Base-by-base conservation (phyloP, 495 filamentous ascomycete genomes). In the Podospora tetraspora region DNA sequence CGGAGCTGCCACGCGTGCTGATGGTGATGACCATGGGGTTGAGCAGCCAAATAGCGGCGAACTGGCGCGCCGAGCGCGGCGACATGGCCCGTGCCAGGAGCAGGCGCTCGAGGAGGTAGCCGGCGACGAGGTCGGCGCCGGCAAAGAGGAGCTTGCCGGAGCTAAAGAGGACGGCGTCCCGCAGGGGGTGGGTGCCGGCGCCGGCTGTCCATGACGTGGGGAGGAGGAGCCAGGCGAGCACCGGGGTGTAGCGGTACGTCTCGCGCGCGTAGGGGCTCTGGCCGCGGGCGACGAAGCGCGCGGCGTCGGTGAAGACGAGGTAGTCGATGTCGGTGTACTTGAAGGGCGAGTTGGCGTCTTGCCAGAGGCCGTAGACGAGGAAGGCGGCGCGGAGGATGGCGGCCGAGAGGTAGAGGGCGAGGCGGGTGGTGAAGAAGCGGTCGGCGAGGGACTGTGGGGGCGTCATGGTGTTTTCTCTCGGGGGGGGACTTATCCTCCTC, bases 321-420 rank as follows among this genome's bases (percentile, higher is more conserved):
- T 99, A 99, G 85, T 99, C 95, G 75, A 99, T 97, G 79, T 99
- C 95, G 64, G 96, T 99, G 84, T 97, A 99, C 79, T 97, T 97
- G 72, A 99, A 79, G 3, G 93, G 85, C 11, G 93, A 95, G 80
- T 92, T 84, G 68, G 91, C 88, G 77, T 99, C 95, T 84, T 99
- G 95, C 81, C 89, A 90, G 66, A 91, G 85, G 52, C 96, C 95
- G 77, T 97, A 97, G 68, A 94, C 70, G 25, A 97, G 85, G 66
- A 99, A 84, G 22, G 81, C 78, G 9, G 85, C 70, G 61, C 95
- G 90, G 3, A 98, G 84, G 23, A 86, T 65, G 30, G 87, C 83
- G 2, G 94, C 91, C 19, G 86, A 80, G 25, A 87, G 66, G 75
- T 96, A 93, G 62, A 97, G 83, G 2, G 83, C 78, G 37, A 75